These are phyloP conservation scores for Malus hybrid DNA, from an alignment of 331 rosid genomes.

Conservation along the genomic window DNA sequence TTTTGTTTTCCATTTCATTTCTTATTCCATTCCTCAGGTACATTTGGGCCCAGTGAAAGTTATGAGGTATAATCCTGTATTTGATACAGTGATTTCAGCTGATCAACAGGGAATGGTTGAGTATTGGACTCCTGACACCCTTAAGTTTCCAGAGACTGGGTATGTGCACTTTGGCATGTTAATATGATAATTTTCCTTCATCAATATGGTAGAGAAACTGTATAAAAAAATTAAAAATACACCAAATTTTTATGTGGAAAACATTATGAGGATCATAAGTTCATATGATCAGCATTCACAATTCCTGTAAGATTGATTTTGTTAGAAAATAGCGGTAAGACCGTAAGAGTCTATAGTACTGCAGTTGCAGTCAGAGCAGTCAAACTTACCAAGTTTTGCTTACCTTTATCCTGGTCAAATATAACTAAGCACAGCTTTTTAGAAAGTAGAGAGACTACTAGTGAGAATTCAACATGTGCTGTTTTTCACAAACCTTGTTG, in stretches of 20 bases:
- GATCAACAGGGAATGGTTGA: slow-evolving; percentile 79
- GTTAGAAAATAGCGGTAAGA: background rate
- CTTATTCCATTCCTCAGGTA: slow-evolving; percentile 33
- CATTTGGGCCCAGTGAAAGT: slow-evolving; percentile 77
- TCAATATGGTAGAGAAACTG: background rate
- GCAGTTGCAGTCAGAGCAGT: background rate
- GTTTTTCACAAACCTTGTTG: background rate
- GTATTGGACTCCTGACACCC: slow-evolving; percentile 73
- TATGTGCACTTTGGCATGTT: slow-evolving; percentile 25
- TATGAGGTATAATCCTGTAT: slow-evolving; percentile 69
- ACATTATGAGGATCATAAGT: background rate
- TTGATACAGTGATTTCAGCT: slow-evolving; percentile 80
- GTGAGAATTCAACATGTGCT: background rate
- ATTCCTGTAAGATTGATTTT: background rate
- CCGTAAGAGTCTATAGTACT: background rate
- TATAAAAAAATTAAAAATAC: background rate
- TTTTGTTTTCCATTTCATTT: background rate
- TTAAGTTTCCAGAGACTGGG: slow-evolving; percentile 81
- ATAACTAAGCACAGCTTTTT: background rate
- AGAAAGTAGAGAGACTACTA: background rate
- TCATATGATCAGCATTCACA: background rate
- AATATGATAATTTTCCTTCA: background rate
- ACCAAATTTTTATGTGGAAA: background rate
- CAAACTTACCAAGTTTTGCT: background rate
- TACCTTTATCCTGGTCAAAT: background rate